Conservation (phyloP, 2,329 filamentous ascomycete genomes). For the Ascocoryne sarcoides region DNA sequence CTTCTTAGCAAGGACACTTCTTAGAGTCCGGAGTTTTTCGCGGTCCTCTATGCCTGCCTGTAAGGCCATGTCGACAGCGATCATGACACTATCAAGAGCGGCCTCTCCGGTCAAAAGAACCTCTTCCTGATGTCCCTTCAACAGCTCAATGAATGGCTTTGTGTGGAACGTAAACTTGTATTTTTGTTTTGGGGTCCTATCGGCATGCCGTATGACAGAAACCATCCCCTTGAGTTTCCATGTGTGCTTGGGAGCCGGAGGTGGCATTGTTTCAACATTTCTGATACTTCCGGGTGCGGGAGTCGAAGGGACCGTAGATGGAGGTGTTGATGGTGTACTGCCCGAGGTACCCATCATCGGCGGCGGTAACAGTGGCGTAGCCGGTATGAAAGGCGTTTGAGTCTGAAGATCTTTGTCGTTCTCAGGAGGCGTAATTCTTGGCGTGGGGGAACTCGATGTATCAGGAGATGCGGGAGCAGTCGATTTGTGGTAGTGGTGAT, state of each 20-base stretch:
- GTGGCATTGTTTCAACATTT: slow-evolving; percentile 12
- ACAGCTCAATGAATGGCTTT: slow-evolving; percentile 85
- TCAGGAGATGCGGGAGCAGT: slow-evolving; percentile 38
- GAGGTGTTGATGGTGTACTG: slow-evolving; percentile 13
- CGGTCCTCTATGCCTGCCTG: slow-evolving; percentile 73
- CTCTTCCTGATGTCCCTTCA: slow-evolving; percentile 94
- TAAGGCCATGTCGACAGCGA: slow-evolving; percentile 77
- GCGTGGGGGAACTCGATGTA: slow-evolving; percentile 20
- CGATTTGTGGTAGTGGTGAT: slow-evolving; percentile 35
- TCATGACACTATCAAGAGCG: slow-evolving; percentile 77
- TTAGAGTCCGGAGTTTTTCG: slow-evolving; percentile 75
- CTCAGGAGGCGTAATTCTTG: slow-evolving; percentile 19
- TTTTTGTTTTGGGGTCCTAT: slow-evolving; percentile 96
- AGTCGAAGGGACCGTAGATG: slow-evolving; percentile 18
- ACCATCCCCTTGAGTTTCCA: slow-evolving; percentile 99
- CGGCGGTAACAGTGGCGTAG: slow-evolving; percentile 21
- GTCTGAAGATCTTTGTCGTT: not conserved
- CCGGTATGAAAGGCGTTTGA: slow-evolving; percentile 17
- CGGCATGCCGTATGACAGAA: slow-evolving; percentile 90
- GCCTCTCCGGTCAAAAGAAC: slow-evolving; percentile 89
- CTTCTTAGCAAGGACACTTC: slow-evolving; percentile 85
- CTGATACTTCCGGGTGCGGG: slow-evolving; percentile 7
- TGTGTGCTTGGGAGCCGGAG: slow-evolving; percentile 73
- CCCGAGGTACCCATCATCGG: slow-evolving; percentile 14
- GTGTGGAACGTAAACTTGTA: slow-evolving; percentile 99